Evolutionary conservation across 1,284 basidiomycete species (phyloP), one percentile per base, ranked within the genome.

Genomic region (Ustilago crameri): DNA sequence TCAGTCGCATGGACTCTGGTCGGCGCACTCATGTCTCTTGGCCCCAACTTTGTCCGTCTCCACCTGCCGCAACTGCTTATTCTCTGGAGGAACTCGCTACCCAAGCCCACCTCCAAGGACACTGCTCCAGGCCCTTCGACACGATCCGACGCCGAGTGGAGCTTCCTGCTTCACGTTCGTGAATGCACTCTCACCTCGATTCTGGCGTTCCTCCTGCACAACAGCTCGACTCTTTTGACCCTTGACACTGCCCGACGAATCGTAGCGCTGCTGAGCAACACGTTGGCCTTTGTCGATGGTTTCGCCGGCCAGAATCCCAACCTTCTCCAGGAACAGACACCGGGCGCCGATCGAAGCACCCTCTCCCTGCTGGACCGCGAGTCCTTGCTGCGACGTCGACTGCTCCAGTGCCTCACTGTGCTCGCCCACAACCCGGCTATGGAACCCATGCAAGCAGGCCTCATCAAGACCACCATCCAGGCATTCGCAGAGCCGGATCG

Each of bases 1-100:
- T 93, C 95, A 79, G 90, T 95, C 2, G 93, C 95, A 0, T 98
- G 96, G 96, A 93, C 91, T 15, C 86, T 93, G 37, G 91, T 98
- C 57, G 90, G 91, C 0, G 90, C 93, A 0, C 86, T 98, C 48
- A 94, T 97, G 91, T 88, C 91, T 4, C 89, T 98, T 3, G 95
- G 95, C 0, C 93, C 93, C 7, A 91, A 93, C 75, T 97, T 98
- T 76, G 93, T 97, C 48, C 89, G 93, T 32, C 89, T 92, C 0
- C 94, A 98, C 83, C 87, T 98, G 1, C 91, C 93, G 0, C 94
- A 97, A 78, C 86, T 98, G 8, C 88, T 98, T 24, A 92, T 95
- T 0, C 88, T 98, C 2, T 98, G 96, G 96, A 87, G 95, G 34
- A 98, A 98, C 76, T 94, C 96, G 2, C 87, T 98, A 0, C 93